Base-by-base conservation (phyloP, 495 filamentous ascomycete genomes). In the Trichodelitschia bisporula region DNA sequence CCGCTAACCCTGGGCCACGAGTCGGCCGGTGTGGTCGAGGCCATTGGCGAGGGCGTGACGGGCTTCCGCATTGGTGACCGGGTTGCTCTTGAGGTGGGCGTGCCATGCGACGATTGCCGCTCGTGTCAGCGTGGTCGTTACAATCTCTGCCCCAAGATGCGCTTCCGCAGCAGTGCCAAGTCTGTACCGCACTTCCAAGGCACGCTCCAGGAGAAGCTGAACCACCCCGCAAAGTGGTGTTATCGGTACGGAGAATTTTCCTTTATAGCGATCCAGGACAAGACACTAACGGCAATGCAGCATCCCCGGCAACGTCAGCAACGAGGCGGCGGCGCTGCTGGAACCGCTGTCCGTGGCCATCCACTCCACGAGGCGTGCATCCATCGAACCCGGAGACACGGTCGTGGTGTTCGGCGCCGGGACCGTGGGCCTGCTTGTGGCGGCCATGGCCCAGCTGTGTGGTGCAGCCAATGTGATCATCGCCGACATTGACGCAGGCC, bases 101-200 rank as follows among this genome's bases (percentile, higher is more conserved):
- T 44, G 25, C 44, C 44, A 10, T 47, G 44, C 33, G 42, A 44
- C 30, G 38, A 40, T 26, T 47, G 44, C 36, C 36, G 39, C 28
- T 42, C 39, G 32, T 47, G 44, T 40, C 44, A 42, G 27, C 38
- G 41, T 38, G 44, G 44, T 35, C 39, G 44, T 33, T 47, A 47
- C 34, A 47, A 47, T 37, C 41, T 47, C 34, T 47, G 44, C 32
- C 39, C 39, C 8, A 32, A 31, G 18, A 47, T 47, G 44, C 36
- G 35, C 30, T 47, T 47, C 37, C 39, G 44, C 36, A 45, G 42
- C 39, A 44, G 41, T 19, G 44, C 44, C 28, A 47, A 47, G 33
- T 45, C 42, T 30, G 36, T 47, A 25, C 44, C 44, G 36, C 44
- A 47, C 34, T 47, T 38, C 29, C 44, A 47, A 34, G 44, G 44